Evolutionary conservation across 192 early-diverging fungal genomes (phyloP).

Genomic region (Haplosporangium gracile): DNA sequence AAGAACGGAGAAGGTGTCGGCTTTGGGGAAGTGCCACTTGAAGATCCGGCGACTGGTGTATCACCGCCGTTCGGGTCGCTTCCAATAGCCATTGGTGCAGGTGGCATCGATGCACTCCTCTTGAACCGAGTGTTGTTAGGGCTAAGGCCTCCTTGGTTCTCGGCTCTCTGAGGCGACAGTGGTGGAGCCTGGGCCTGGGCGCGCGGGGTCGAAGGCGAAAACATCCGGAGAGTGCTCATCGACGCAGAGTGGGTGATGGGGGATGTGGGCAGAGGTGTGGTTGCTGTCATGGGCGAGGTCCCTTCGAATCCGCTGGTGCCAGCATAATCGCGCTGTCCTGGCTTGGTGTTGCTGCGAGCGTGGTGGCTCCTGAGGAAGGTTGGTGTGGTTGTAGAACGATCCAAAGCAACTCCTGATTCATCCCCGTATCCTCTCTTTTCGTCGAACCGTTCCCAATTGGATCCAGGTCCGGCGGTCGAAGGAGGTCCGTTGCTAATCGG

Average conservation of each 20-base stretch:
- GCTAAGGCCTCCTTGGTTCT: background rate
- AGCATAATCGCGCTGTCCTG: background rate
- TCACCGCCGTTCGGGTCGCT: background rate
- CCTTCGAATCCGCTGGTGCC: background rate
- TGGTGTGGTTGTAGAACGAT: background rate
- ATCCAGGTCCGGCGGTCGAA: constrained; percentile 10
- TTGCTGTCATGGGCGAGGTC: background rate
- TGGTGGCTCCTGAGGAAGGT: background rate
- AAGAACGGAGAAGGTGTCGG: constrained; percentile 7
- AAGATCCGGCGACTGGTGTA: background rate
- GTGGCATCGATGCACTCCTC: constrained; percentile 33
- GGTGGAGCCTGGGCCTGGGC: background rate
- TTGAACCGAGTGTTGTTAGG: constrained; percentile 17
- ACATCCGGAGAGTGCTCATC: background rate
- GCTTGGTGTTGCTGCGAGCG: background rate
- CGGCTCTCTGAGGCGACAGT: background rate
- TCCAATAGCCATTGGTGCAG: constrained; percentile 4
- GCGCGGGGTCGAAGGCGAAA: constrained; percentile 11
- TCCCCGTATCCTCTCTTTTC: constrained; percentile 10
- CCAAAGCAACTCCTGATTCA: background rate
- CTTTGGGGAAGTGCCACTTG: background rate
- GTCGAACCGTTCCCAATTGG: constrained; percentile 24
- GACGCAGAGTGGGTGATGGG: constrained; percentile 5
- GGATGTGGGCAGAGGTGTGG: background rate
- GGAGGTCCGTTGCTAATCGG: constrained; percentile 12